phyloP scores from a whole-genome alignment of 768 basidiomycete genomes.

The Fomitopsis serialis region DNA sequence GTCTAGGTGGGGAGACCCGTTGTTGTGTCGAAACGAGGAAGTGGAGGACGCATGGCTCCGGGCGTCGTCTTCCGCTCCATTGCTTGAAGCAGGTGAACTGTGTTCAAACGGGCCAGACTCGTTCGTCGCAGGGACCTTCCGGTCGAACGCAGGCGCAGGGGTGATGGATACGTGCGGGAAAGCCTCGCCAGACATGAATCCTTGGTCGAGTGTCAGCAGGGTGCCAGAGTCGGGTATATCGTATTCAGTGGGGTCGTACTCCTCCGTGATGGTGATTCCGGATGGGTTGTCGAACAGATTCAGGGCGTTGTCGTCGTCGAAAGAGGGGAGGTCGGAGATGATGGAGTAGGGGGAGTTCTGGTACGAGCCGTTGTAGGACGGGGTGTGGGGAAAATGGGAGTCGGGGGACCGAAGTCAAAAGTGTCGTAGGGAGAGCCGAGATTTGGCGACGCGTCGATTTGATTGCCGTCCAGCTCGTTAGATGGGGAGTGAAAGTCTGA shows the following conservation, averaged over 20 bases:
- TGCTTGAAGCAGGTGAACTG: constrained; percentile 54
- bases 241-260: constrained; percentile 74
- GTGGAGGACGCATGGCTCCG: constrained; percentile 64
- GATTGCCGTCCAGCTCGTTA: constrained; percentile 16
- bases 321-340: constrained; percentile 53
- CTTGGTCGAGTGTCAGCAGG: constrained; percentile 59
- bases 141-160: constrained; percentile 26
- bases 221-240: constrained; percentile 46
- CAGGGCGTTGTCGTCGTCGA: constrained; percentile 35
- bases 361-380: constrained; percentile 62
- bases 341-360: constrained; percentile 66
- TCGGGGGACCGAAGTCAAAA: constrained; percentile 30
- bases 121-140: constrained; percentile 4
- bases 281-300: constrained; percentile 44
- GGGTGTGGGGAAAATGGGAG: constrained; percentile 42
- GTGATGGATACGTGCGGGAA: constrained; percentile 35
- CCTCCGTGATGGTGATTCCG: constrained; percentile 30
- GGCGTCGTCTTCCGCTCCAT: constrained; percentile 43
- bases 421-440: constrained; percentile 31
- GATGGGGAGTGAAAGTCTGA: constrained; percentile 14
- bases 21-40: constrained; percentile 49
- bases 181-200: constrained; percentile 33
- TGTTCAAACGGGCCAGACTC: constrained; percentile 45
- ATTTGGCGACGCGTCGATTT: constrained; percentile 20
- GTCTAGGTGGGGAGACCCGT: constrained; percentile 51